Conservation (phyloP, 306 rosid genomes). For the Prinsepia uniflora region DNA sequence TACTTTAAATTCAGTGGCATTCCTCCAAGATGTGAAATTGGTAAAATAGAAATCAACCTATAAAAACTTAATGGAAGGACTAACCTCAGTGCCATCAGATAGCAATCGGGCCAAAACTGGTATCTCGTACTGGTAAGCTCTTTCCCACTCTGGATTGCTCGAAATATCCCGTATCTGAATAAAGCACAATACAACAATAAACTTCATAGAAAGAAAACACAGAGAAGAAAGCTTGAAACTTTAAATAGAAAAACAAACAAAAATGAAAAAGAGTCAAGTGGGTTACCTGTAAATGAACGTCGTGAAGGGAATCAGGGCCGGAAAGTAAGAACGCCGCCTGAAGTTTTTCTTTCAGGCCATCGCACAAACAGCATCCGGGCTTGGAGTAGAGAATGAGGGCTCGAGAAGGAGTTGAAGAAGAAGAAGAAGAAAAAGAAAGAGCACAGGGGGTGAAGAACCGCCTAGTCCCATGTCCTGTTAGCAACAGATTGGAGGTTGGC, state of each 20-base stretch:
- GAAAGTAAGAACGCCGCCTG: constrained; percentile 63
- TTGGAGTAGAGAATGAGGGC: constrained; percentile 81
- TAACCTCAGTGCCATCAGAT: constrained; percentile 90
- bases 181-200: constrained; percentile 12
- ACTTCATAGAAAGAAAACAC: constrained; percentile 4
- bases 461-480: constrained; percentile 28
- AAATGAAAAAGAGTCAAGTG: background rate
- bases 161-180: constrained; percentile 78
- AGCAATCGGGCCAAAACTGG: constrained; percentile 79
- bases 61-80: constrained; percentile 18
- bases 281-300: constrained; percentile 56
- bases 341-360: constrained; percentile 95
- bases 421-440: constrained; percentile 33
- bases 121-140: constrained; percentile 82
- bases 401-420: constrained; percentile 39
- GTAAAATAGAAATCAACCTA: constrained; percentile 7
- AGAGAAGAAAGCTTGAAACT: background rate
- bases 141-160: constrained; percentile 75
- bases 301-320: constrained; percentile 66
- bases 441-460: constrained; percentile 39
- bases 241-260: background rate
- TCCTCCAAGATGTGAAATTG: background rate
- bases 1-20: background rate
- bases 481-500: constrained; percentile 33
- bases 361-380: constrained; percentile 96